Base-by-base conservation (phyloP, 768 basidiomycete genomes). In the Exidia glandulosa region DNA sequence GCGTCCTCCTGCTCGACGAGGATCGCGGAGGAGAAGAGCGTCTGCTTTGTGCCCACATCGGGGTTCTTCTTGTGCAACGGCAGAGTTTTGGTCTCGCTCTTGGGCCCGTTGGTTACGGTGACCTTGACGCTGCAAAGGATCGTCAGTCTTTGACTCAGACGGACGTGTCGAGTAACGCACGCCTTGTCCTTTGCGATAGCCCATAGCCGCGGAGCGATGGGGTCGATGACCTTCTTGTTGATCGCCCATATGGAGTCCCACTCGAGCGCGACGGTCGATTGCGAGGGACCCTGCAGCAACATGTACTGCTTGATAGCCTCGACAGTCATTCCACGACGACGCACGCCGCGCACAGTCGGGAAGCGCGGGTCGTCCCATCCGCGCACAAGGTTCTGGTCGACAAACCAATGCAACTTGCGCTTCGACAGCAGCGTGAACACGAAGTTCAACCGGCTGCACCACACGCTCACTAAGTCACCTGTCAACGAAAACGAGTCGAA, bases 321-420 rank as follows among this genome's bases (percentile, higher is more conserved):
- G 57, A 98, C 82, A 1, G 95, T 96, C 82, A 99, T 80, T 2
- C 96, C 96, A 47, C 96, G 85, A 37, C 96, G 86, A 62, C 94
- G 90, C 65, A 99, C 95, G 58, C 92, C 95, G 70, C 96, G 86
- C 58, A 99, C 84, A n/a, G 96, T 99, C 1, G 96, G 94, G 82
- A 99, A 97, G 31, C 96, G 83, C 33, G 96, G 95, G 71, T 99
- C 96, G 70, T 98, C 94, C 96, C 96, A 99, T 14, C 95, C 95
- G 56, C 79, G 76, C n/a, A 97, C 95, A 29, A 89, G 76, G 16
- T 84, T 82, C 60, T 87, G 77, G 66, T 97, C 88, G 23, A 99
- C 93, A 66, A 98, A 94, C 85, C 87, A 91, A 66, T 89, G 93
- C n/a, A 99, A 79, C 75, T 99, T 99, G 60, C 96, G 83, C 77